phyloP scores from a whole-genome alignment of 2,329 filamentous ascomycete genomes.

The Colletotrichum eleusines region DNA sequence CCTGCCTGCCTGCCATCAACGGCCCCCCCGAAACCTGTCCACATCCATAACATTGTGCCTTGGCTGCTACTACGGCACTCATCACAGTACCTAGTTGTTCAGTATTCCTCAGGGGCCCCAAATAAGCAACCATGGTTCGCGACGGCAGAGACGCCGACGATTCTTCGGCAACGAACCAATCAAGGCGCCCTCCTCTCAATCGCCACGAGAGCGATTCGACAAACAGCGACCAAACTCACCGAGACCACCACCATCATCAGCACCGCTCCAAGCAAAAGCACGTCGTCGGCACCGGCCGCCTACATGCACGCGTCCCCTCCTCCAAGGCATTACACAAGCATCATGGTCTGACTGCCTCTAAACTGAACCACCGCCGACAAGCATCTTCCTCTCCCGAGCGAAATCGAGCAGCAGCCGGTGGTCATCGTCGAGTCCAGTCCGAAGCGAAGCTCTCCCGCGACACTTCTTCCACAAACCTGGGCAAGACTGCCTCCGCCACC shows the following conservation, averaged over 20 bases:
- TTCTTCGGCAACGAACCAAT: slow-evolving; percentile 64
- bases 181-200: slow-evolving; percentile 61
- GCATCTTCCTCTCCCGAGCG: slow-evolving; percentile 59
- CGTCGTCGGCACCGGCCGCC: slow-evolving; percentile 58
- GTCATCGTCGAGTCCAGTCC: slow-evolving; percentile 45
- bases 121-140: slow-evolving; percentile 53
- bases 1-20: not conserved
- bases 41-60: slow-evolving; percentile 21
- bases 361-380: slow-evolving; percentile 56
- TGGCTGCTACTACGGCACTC: slow-evolving; percentile 11
- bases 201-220: slow-evolving; percentile 54
- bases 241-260: slow-evolving; percentile 46
- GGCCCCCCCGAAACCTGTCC: slow-evolving; percentile 19
- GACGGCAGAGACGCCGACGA: slow-evolving; percentile 61
- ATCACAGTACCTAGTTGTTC: not conserved
- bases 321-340: slow-evolving; percentile 65
- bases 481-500: slow-evolving; percentile 67
- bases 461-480: slow-evolving; percentile 58
- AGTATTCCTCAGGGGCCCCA: slow-evolving; percentile 2
- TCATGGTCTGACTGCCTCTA: slow-evolving; percentile 51
- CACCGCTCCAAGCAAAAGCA: slow-evolving; percentile 53
- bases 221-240: slow-evolving; percentile 49
- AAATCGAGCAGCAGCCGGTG: slow-evolving; percentile 44
- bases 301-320: slow-evolving; percentile 65
- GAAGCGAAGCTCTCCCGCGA: slow-evolving; percentile 62